A percentile compares a stretch with the other conserved stretches of the same genome.
Evolutionary conservation across 768 basidiomycete species (phyloP).

Genomic region (Coprinellus aureogranulatus): DNA sequence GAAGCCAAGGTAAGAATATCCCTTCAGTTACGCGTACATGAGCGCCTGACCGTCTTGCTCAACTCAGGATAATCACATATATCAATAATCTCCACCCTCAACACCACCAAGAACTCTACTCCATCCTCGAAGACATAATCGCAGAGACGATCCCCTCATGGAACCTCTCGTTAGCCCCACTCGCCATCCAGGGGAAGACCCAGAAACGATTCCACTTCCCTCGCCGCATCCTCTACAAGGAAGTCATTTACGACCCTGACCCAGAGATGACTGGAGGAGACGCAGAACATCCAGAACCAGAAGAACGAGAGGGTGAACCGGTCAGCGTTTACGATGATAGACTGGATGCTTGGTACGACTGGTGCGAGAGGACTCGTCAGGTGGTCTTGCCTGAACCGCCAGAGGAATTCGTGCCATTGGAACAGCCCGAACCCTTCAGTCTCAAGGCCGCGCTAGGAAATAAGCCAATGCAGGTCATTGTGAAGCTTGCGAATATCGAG

Average conservation of each 20-base stretch:
- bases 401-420: background rate
- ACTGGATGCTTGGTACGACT: background rate
- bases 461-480: conserved; percentile 17
- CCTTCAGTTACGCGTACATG: background rate
- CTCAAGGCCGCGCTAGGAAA: conserved; percentile 9
- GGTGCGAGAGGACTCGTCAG: background rate
- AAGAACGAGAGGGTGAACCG: background rate
- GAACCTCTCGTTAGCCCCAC: conserved; percentile 23
- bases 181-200: background rate
- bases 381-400: background rate
- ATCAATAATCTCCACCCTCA: conserved; percentile 41
- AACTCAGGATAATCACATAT: conserved; percentile 29
- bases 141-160: conserved; percentile 29
- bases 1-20: conserved; percentile 16
- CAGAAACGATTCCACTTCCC: too few relatives aligned
- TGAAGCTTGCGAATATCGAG: conserved; percentile 21
- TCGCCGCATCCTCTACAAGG: background rate
- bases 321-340: background rate
- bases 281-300: background rate
- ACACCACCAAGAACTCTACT: conserved; percentile 20
- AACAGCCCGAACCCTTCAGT: background rate
- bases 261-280: background rate
- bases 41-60: background rate
- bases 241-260: background rate
- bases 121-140: conserved; percentile 25